Evolutionary conservation across 345 rosid species (phyloP), one percentile per base, ranked within the genome.

Genomic region (Clausena lansium): DNA sequence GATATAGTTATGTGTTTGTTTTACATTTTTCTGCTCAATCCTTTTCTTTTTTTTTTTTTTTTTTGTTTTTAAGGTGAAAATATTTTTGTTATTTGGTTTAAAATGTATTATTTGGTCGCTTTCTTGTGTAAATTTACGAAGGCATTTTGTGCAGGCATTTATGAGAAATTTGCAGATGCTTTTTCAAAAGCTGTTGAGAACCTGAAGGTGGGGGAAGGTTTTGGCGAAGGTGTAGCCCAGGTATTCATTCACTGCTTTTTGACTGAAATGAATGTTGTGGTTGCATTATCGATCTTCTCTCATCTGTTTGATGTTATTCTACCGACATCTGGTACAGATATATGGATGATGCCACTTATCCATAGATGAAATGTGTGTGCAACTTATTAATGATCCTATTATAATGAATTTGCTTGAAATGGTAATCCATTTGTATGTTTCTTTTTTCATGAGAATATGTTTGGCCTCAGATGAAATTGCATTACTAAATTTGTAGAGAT

Each of bases 121-220:
- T 9, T 63, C 67, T 27, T 32, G 68, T 47, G 50, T n/a, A 36
- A 75, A 60, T 32, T 58, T 64, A 65, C 11, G 36, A 36, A n/a
- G 54, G 36, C 22, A 59, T 79, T 69, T 33, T 57, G 55, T 81
- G 73, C 88, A 96, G 98, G 98, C 77, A 96, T 96, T 76, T 96
- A 94, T 85, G 99, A 92, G 62, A 91, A 91, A 84, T 96, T 96
- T 84, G 92, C 89, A 0, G 86, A 82, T 79, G 95, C 97, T 68
- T 91, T 96, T 83, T 88, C 90, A n/a, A 90, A 88, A 79, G 94
- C 98, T 27, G 98, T 97, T 77, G 91, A 87, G 86, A 86, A 86
- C 78, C 79, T 97, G 83, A 89, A 92, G 85, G 98, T 97, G 78
- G 99, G 99, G n/a, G 87, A 94, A 86, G 98, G 98, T 75, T 97